Evolutionary conservation across 2,329 filamentous ascomycete species (phyloP), one percentile per base, ranked within the genome.

Genomic region (Pseudogymnoascus sp.): DNA sequence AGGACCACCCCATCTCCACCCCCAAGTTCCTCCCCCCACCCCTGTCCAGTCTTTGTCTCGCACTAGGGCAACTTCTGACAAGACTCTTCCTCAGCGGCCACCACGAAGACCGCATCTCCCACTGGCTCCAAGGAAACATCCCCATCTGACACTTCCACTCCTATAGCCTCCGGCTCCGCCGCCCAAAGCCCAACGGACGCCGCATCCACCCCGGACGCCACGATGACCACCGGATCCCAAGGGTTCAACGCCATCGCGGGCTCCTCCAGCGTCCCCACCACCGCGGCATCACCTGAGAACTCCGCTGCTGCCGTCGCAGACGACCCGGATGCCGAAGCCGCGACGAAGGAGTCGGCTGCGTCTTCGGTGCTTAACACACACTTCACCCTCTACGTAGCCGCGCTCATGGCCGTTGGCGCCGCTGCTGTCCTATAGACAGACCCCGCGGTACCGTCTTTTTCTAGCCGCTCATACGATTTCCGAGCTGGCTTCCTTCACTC

Each of bases 31-130:
- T 37, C n/a, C 26, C 1, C 26, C 26, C 26, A 35, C n/a, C 29
- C 13, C 50, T 56, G 50, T 33, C 29, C 50, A 56, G 50, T 56
- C 6, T 56, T 56, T 56, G 50, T 56, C 50, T 56, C 17, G 29
- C 33, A 56, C 29, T 56, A 33, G 50, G 50, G 29, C 50, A 56
- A 56, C 17, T 56, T 56, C 50, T 56, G 50, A 56, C 29, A 56
- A 56, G 11, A 17, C 29, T 13, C 10, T 56, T 33, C 7, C 7
- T 33, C 50, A 56, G 50, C 29, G 29, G 29, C 50, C 50, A 33
- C 50, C 11, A 17, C 9, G 29, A 56, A 56, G 50, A 56, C 50
- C 11, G 50, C 50, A 56, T 33, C 50, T 33, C n/a, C 50, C 50
- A 35, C 50, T 21, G 17, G 29, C n/a, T 6, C 50, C 15, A 11